phyloP scores from a whole-genome alignment of 1,284 basidiomycete species.

The Ceratobasidium sp. region DNA sequence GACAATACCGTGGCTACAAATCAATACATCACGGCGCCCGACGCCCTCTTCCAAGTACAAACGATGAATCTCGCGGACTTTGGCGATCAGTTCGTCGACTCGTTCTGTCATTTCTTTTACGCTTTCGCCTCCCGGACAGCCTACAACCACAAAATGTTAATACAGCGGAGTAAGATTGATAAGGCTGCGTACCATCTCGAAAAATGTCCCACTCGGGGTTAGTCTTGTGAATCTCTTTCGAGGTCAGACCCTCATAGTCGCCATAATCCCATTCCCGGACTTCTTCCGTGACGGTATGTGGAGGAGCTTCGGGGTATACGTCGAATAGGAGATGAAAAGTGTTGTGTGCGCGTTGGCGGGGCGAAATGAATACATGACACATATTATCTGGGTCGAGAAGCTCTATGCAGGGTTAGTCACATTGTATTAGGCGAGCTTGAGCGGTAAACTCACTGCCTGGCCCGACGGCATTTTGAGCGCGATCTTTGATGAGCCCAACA shows the following conservation, averaged over 20 bases:
- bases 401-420: conserved; percentile 55
- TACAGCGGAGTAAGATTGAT: not conserved
- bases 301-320: conserved; percentile 58
- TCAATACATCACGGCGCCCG: conserved; percentile 60
- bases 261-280: conserved; percentile 90
- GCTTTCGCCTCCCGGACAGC: conserved; percentile 87
- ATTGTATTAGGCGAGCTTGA: not conserved
- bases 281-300: conserved; percentile 67
- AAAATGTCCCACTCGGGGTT: conserved; percentile 81
- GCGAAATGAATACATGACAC: conserved; percentile 81
- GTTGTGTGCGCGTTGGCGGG: conserved; percentile 79
- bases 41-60: conserved; percentile 70
- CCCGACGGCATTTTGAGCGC: conserved; percentile 73
- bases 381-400: conserved; percentile 81
- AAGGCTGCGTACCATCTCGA: conserved; percentile 66
- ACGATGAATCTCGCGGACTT: conserved; percentile 78
- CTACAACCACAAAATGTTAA: conserved; percentile 45
- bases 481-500: conserved; percentile 71
- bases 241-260: conserved; percentile 82
- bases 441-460: conserved; percentile 65
- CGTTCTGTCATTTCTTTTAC: conserved; percentile 77
- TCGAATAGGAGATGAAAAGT: conserved; percentile 85
- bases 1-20: conserved; percentile 36
- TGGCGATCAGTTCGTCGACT: conserved; percentile 76
- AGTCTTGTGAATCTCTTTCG: conserved; percentile 72